Evolutionary conservation across 495 filamentous ascomycete genomes (phyloP).

Genomic region (Xylaria curta): DNA sequence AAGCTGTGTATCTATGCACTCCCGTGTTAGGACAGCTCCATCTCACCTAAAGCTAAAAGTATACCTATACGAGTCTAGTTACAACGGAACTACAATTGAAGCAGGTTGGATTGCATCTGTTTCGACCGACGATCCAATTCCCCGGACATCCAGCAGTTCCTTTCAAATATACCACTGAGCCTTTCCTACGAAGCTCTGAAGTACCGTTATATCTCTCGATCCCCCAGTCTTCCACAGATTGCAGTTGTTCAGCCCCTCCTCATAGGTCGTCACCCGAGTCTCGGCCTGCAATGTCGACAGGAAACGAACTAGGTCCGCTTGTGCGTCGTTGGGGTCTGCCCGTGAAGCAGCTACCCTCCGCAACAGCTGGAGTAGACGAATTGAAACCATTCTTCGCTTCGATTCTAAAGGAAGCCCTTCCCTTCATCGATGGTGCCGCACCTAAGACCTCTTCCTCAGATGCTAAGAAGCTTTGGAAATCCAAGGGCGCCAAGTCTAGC

Average conservation of each 20-base stretch:
- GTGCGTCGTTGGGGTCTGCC: constrained; percentile 51
- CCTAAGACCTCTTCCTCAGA: constrained; percentile 41
- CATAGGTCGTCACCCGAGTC: background rate
- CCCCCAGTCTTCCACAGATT: background rate
- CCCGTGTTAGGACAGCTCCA: background rate
- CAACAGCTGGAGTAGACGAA: constrained; percentile 35
- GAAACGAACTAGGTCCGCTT: constrained; percentile 38
- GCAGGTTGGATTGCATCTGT: background rate
- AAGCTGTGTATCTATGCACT: background rate
- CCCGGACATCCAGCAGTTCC: background rate
- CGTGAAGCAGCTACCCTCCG: constrained; percentile 46
- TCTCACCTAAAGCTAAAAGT: background rate
- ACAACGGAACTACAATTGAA: constrained; percentile 1
- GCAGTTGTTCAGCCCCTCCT: background rate
- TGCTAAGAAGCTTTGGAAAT: constrained; percentile 47
- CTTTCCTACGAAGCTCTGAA: background rate
- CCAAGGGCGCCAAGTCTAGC: constrained; percentile 51
- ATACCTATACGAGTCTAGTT: background rate
- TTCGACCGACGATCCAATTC: background rate
- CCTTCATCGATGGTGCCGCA: constrained; percentile 58
- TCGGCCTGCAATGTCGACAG: background rate
- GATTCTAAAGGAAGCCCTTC: constrained; percentile 61
- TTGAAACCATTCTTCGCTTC: constrained; percentile 48
- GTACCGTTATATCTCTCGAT: background rate
- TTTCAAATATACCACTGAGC: background rate